Percentiles rank a stretch among this genome's conserved stretches.
These are phyloP conservation scores for Teratosphaeria pseudoeucalypti DNA, from an alignment of 2,329 filamentous ascomycete species.

Conservation along the genomic window DNA sequence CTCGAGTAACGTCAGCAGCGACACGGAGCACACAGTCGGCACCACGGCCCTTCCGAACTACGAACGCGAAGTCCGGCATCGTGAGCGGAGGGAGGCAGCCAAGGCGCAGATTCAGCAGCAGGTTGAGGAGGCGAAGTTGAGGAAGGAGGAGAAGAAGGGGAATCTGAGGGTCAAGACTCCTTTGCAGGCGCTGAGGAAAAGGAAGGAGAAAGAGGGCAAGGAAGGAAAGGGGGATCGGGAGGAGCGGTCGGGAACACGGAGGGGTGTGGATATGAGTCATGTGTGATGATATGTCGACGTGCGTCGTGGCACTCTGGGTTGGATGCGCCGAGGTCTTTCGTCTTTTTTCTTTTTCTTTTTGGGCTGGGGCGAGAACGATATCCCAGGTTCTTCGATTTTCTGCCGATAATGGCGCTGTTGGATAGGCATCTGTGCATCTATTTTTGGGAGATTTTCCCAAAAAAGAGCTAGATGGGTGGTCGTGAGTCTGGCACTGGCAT, in stretches of 20 bases:
- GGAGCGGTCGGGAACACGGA: neutral
- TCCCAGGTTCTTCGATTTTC: neutral
- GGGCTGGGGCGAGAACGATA: neutral
- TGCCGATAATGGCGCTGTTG: neutral
- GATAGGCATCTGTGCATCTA: neutral
- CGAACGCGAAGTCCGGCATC: conserved; percentile 24
- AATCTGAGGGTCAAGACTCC: conserved; percentile 30
- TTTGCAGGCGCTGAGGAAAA: conserved; percentile 27
- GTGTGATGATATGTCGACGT: conserved; percentile 1
- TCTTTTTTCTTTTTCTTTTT: neutral
- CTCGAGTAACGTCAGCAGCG: conserved; percentile 23
- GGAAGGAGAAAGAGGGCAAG: conserved; percentile 18
- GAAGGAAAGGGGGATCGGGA: neutral
- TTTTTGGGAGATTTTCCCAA: neutral
- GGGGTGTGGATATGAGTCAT: conserved; percentile 4
- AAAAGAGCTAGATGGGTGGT: neutral
- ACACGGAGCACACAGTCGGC: conserved; percentile 17
- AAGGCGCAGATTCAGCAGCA: conserved; percentile 23
- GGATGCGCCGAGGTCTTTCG: neutral
- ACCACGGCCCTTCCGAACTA: conserved; percentile 26
- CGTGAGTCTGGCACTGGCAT: neutral
- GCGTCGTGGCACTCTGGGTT: neutral
- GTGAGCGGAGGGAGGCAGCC: conserved; percentile 21
- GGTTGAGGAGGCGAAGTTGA: conserved; percentile 21
- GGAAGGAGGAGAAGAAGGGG: conserved; percentile 27